Conservation (phyloP, 176 grass and related monocot genomes). For the Coix lacrymajobi region DNA sequence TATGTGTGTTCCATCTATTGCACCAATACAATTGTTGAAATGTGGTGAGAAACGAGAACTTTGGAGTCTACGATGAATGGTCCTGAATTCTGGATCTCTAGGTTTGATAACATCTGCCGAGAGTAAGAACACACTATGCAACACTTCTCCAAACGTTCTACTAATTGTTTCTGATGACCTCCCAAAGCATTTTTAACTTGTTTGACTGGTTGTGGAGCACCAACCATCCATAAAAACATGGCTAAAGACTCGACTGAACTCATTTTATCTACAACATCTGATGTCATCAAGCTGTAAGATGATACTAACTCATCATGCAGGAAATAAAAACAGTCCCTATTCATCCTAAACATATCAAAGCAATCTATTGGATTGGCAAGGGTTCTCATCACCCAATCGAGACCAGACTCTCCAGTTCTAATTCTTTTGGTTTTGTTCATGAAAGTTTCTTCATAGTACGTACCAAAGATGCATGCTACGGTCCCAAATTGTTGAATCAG, state of each 20-base stretch:
- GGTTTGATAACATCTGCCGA: neutral
- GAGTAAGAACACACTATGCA: neutral
- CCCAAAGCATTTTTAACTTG: neutral
- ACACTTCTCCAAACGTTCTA: neutral
- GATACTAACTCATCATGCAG: neutral
- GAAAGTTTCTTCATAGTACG: neutral
- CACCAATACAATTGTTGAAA: neutral
- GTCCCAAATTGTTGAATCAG: neutral
- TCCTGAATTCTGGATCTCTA: neutral
- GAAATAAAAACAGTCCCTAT: neutral
- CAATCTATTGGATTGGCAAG: neutral
- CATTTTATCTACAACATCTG: neutral
- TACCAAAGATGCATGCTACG: neutral
- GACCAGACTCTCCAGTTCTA: neutral
- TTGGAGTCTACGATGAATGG: neutral
- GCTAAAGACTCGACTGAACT: neutral
- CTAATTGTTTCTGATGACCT: neutral
- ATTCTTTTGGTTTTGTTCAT: neutral
- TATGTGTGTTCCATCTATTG: neutral
- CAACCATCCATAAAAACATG: neutral
- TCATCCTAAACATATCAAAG: constrained; percentile 1
- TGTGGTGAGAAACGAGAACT: neutral
- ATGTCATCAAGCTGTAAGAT: neutral
- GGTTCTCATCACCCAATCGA: neutral
- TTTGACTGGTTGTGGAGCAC: neutral